A percentile compares a stretch with the other conserved stretches of the same genome.
Conservation (phyloP, 2,329 filamentous ascomycete genomes). For the Orbilia javanica region DNA sequence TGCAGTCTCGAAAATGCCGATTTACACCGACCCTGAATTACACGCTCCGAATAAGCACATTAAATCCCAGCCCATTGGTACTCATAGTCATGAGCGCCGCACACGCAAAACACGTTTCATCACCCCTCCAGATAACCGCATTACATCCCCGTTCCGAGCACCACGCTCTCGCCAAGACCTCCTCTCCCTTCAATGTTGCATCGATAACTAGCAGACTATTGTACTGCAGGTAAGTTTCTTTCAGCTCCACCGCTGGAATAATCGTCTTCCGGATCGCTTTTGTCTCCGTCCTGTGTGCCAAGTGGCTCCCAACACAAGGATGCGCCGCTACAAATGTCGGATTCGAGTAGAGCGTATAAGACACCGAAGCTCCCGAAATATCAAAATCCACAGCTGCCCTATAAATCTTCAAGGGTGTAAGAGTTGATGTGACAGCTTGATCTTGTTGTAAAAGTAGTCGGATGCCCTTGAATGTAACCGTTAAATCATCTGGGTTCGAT, state of each 20-base stretch:
- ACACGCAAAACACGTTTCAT: constrained; percentile 58
- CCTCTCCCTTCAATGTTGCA: constrained; percentile 56
- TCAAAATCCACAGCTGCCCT: constrained; percentile 55
- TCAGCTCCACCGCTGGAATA: constrained; percentile 48
- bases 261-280: constrained; percentile 57
- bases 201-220: constrained; percentile 56
- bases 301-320: constrained; percentile 53
- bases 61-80: constrained; percentile 54
- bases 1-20: background rate
- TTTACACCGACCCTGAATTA: constrained; percentile 8
- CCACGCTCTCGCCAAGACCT: constrained; percentile 56
- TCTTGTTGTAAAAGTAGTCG: constrained; percentile 53
- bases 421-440: constrained; percentile 45
- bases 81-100: constrained; percentile 58
- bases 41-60: constrained; percentile 53
- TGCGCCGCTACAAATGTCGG: constrained; percentile 58
- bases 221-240: constrained; percentile 54
- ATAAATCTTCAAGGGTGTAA: constrained; percentile 51
- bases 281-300: constrained; percentile 49
- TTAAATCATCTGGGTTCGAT: constrained; percentile 35
- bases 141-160: constrained; percentile 54
- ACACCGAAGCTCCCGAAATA: constrained; percentile 44
- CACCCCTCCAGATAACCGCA: constrained; percentile 55
- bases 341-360: constrained; percentile 57
- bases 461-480: constrained; percentile 42